These are phyloP conservation scores for Colletotrichum ledebouriae DNA, from an alignment of 2,329 filamentous ascomycete genomes.

Conservation along the genomic window DNA sequence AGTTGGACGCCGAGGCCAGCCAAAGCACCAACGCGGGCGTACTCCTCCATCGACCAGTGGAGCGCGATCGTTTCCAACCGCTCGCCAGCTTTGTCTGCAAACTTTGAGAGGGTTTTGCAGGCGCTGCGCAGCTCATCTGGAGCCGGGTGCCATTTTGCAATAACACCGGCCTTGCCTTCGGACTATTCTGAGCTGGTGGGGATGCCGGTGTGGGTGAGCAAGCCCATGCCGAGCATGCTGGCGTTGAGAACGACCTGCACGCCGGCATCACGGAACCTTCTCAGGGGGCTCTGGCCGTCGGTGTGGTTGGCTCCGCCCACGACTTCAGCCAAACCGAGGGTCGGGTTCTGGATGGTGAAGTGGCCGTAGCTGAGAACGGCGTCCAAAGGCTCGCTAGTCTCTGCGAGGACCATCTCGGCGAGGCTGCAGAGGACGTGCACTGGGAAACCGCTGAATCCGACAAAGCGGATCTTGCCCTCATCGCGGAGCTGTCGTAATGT, in stretches of 20 bases:
- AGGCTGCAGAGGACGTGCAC: slow-evolving; percentile 80
- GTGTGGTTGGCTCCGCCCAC: slow-evolving; percentile 93
- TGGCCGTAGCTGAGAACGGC: slow-evolving; percentile 37
- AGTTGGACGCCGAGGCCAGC: slow-evolving; percentile 53
- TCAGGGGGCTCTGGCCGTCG: slow-evolving; percentile 83
- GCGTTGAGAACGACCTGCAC: slow-evolving; percentile 91
- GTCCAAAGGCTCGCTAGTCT: slow-evolving; percentile 33
- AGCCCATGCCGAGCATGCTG: slow-evolving; percentile 90
- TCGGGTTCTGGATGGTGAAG: slow-evolving; percentile 39
- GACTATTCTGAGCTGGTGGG: slow-evolving; percentile 22
- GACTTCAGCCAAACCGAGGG: slow-evolving; percentile 78
- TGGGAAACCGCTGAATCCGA: slow-evolving; percentile 94
- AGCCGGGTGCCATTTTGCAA: slow-evolving; percentile 89
- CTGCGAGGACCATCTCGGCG: slow-evolving; percentile 60
- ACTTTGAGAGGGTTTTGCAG: slow-evolving; percentile 72
- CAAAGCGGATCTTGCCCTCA: slow-evolving; percentile 79
- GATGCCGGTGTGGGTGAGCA: slow-evolving; percentile 83
- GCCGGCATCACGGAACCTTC: slow-evolving; percentile 75
- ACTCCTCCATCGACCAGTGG: slow-evolving; percentile 79
- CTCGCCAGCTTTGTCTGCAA: slow-evolving; percentile 75
- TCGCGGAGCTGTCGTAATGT: slow-evolving; percentile 84
- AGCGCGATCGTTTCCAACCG: slow-evolving; percentile 86
- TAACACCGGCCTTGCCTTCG: slow-evolving; percentile 73
- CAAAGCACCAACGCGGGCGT: slow-evolving; percentile 64
- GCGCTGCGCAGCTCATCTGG: slow-evolving; percentile 76